Evolutionary conservation across 768 basidiomycete genomes (phyloP), one percentile per base, ranked within the genome.

Genomic region (Pleurotus sapidus): DNA sequence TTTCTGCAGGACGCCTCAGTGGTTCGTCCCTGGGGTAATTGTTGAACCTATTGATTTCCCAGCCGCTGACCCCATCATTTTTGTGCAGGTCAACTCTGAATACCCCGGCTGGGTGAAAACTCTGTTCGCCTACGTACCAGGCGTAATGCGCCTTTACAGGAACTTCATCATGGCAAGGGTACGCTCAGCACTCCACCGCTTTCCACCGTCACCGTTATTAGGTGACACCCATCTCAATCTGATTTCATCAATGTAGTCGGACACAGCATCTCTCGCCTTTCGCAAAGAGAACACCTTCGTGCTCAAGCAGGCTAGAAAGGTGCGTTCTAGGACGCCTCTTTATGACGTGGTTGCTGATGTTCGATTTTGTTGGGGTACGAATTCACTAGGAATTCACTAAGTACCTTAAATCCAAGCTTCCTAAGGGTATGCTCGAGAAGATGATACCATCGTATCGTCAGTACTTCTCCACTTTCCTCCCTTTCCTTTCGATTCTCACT

Each of bases 1-100:
- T 65, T 83, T 87, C 63, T 81, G 77, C 58, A 73, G 86, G 49
- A 84, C 80, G 39, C 83, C 82, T 17, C 79, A 82, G 60, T 87
- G 84, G 84, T 82, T 74, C 61, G 40, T 78, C 1, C 77, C 79
- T 2, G 76, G 78, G 59, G 84, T 86, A 62, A 63, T n/a, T 34
- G 49, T 20, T 11, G 38, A 39, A 38, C 47, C 11, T 38, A 50
- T 27, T 34, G 8, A 34, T 34, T 11, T 34, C 9, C 30, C 8
- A 34, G 11, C 11, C 9, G 30, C 30, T 34, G 30, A 34, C 30
- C 30, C 8, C 0, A 34, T 11, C 8, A 34, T 9, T n/a, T 18
- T 56, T 11, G 15, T 14, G 30, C 47, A 82, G 78, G 56, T 24
- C 3, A 75, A 80, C 42, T 74, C 63, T 46, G 61, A 64, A 46